These are phyloP conservation scores for Melocanna baccifera DNA, from an alignment of 176 grass and related monocot species.

Conservation along the genomic window DNA sequence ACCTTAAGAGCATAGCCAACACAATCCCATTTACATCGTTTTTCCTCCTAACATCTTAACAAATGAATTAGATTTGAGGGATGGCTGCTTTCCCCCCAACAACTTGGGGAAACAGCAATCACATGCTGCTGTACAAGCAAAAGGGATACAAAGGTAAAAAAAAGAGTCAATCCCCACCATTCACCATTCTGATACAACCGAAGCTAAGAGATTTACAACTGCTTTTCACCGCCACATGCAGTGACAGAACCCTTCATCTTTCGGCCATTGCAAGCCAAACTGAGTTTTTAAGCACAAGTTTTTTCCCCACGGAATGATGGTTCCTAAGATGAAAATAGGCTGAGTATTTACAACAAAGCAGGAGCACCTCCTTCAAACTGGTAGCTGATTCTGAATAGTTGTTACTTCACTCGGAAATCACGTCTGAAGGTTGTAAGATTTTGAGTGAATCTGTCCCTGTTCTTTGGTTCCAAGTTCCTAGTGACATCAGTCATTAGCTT, in stretches of 20 bases:
- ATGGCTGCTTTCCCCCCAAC: slow-evolving; percentile 26
- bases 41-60: slow-evolving; percentile 30
- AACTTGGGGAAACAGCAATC: slow-evolving; percentile 44
- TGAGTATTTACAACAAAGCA: slow-evolving; percentile 52
- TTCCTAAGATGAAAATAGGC: slow-evolving; percentile 29
- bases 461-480: slow-evolving; percentile 93
- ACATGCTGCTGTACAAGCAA: slow-evolving; percentile 60
- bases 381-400: slow-evolving; percentile 11
- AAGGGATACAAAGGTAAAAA: slow-evolving; percentile 1
- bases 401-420: slow-evolving; percentile 88
- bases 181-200: slow-evolving; percentile 27
- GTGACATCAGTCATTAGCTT: slow-evolving; percentile 93
- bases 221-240: slow-evolving; percentile 33
- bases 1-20: slow-evolving; percentile 27
- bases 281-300: slow-evolving; percentile 2
- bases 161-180: slow-evolving; percentile 18
- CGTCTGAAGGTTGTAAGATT: slow-evolving; percentile 89
- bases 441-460: slow-evolving; percentile 95
- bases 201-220: slow-evolving; percentile 43
- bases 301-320: slow-evolving; percentile 2
- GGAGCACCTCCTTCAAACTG: slow-evolving; percentile 28
- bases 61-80: slow-evolving; percentile 51
- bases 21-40: slow-evolving; percentile 43
- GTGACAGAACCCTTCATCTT: slow-evolving; percentile 33
- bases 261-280: slow-evolving; percentile 33